These are phyloP conservation scores for Coniophora puteana DNA, from an alignment of 1,284 basidiomycete species.

Conservation along the genomic window DNA sequence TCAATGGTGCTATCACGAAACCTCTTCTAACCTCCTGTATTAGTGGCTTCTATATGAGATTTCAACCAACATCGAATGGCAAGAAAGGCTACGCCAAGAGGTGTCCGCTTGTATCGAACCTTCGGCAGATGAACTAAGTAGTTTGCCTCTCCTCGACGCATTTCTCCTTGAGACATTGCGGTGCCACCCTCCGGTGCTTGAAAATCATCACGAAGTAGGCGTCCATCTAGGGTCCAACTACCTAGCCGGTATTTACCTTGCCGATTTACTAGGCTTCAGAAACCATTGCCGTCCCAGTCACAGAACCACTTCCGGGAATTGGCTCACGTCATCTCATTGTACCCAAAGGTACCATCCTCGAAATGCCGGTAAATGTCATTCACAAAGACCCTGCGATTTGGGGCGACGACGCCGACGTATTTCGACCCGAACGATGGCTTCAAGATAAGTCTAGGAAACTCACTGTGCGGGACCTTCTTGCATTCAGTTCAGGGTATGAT, in stretches of 20 bases:
- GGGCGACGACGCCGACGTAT: constrained; percentile 54
- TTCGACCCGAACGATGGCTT: constrained; percentile 57
- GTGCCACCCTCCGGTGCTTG: constrained; percentile 53
- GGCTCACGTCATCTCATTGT: constrained; percentile 37
- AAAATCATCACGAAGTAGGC: constrained; percentile 54
- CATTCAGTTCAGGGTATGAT: constrained; percentile 53
- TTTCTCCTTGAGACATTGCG: constrained; percentile 55
- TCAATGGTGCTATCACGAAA: constrained; percentile 4
- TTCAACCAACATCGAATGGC: constrained; percentile 40
- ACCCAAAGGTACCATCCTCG: constrained; percentile 52
- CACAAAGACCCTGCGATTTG: constrained; percentile 50
- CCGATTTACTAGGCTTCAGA: constrained; percentile 36
- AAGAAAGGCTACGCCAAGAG: constrained; percentile 48
- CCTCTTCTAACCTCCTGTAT: constrained; percentile 2
- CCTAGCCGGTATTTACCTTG: too few relatives aligned
- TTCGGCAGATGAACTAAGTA: constrained; percentile 46
- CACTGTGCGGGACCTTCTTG: constrained; percentile 43
- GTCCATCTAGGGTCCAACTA: constrained; percentile 1
- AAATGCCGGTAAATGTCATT: constrained; percentile 54
- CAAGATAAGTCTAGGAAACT: constrained; percentile 31
- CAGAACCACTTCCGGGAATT: constrained; percentile 42
- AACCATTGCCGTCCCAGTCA: constrained; percentile 45
- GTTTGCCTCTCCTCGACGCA: constrained; percentile 49
- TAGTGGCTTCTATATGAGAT: constrained; percentile 61
- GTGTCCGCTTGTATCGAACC: constrained; percentile 37